These are phyloP conservation scores for Nicotiana benthamiana DNA, from an alignment of 257 asterid genomes.

Conservation along the genomic window DNA sequence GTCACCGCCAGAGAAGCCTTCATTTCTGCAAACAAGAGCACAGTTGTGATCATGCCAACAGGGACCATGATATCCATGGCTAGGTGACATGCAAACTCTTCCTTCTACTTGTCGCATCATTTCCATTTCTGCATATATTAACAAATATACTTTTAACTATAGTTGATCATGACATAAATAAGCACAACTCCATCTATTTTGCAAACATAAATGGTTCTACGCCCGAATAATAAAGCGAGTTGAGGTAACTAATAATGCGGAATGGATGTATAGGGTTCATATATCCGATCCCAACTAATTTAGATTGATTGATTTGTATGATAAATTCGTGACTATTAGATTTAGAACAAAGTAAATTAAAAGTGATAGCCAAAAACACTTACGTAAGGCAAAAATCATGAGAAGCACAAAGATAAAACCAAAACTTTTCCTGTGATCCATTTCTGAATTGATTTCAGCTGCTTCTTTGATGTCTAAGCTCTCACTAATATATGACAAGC, in stretches of 20 bases:
- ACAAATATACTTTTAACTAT: no score
- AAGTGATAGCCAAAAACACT: neutral
- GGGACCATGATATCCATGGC: conserved; percentile 31
- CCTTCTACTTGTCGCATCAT: conserved; percentile 28
- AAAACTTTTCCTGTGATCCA: neutral
- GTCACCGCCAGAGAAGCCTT: conserved; percentile 41
- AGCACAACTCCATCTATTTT: no score
- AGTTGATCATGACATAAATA: no score
- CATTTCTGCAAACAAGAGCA: conserved; percentile 44
- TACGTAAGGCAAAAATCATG: neutral
- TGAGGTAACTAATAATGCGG: no score
- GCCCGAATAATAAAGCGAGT: no score
- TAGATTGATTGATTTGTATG: no score
- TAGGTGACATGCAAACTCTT: conserved; percentile 37
- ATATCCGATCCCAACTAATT: no score
- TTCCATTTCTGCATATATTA: conserved; percentile 11
- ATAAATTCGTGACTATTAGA: neutral
- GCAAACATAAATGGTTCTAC: no score
- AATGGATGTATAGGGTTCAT: no score
- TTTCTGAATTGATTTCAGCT: neutral
- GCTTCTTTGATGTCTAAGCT: neutral
- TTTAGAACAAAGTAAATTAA: neutral
- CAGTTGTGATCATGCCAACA: conserved; percentile 30
- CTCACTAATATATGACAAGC: neutral
- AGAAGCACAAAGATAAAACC: neutral